Base-by-base conservation (phyloP, 805 yeast genomes). In the Candida mattraensis region DNA sequence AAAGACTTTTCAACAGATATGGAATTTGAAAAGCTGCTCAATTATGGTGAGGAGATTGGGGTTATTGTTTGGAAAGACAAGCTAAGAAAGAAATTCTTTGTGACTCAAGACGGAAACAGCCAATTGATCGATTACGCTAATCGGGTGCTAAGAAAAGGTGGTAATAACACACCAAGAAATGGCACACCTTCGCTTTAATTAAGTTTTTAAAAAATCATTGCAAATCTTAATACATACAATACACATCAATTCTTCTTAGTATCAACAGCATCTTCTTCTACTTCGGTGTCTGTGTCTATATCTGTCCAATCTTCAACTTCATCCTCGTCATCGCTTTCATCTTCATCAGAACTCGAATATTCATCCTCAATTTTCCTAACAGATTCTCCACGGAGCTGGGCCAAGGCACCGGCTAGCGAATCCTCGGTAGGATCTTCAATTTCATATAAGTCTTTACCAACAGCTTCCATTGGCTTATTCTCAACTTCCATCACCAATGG, bases 101-200 rank as follows among this genome's bases (percentile, higher is more conserved):
- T 93, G 6, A 84, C 93, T 0, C 75, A 76, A 31, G 96, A 86
- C 39, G 96, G 96, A 10, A 82, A 84, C 55, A 66, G 78, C 7
- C 96, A 88, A 58, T 83, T 91, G n/a, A 79, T 87, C n/a, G 96
- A 87, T 33, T 89, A 78, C 61, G 94, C 95, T 0, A 81, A 81
- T 50, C 72, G 95, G 46, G 71, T 71, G n/a, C 44, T 67, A 28
- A 59, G 65, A 39, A 54, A 51, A 33, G 50, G 45, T 15, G 40
- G 45, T 5, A 34, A 20, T 23, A 35, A 30, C 16, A 30, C 41
- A 2, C 34, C 42, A 20, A 43, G 42, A 18, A 16, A 39, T 11
- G 36, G 24, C 2, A 37, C 47, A 11, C 38, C 40, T 5, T 30
- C 35, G 5, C 13, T 24, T 28, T 29, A n/a, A n/a, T n/a, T n/a